phyloP scores from a whole-genome alignment of 805 yeast species.

The Saccharomycopsis sp. region DNA sequence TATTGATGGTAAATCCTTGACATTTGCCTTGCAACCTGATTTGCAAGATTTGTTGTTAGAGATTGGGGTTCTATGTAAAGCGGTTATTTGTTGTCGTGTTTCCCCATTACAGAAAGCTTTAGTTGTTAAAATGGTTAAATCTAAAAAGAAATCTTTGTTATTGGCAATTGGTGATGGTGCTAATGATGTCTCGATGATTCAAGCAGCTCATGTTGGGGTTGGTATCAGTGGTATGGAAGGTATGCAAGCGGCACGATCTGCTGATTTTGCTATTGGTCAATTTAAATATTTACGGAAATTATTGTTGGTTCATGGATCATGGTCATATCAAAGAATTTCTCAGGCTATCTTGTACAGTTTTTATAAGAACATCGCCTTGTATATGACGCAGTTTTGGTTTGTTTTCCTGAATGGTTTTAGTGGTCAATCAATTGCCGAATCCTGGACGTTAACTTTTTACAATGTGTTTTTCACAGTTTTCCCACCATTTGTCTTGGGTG shows the following conservation, averaged over 20 bases:
- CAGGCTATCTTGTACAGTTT: conserved; percentile 90
- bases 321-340: conserved; percentile 95
- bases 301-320: conserved; percentile 88
- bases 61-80: conserved; percentile 81
- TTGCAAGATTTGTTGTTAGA: conserved; percentile 72
- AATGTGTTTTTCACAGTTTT: conserved; percentile 90
- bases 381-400: conserved; percentile 98
- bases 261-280: conserved; percentile 95
- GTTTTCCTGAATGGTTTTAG: conserved; percentile 88
- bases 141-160: conserved; percentile 65
- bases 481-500: conserved; percentile 95
- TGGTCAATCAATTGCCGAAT: conserved; percentile 93
- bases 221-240: conserved; percentile 99
- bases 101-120: conserved; percentile 96
- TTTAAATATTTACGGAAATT: conserved; percentile 79
- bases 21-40: conserved; percentile 75
- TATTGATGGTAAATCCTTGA: conserved; percentile 90
- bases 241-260: conserved; percentile 98
- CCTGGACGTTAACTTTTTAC: conserved; percentile 96
- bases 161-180: conserved; percentile 99
- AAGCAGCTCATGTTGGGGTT: conserved; percentile 98
- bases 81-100: conserved; percentile 96
- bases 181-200: conserved; percentile 97
- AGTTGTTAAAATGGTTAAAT: conserved; percentile 89
- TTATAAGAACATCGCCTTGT: conserved; percentile 90